These are phyloP conservation scores for Lachnellula subtilissima DNA, from an alignment of 2,329 filamentous ascomycete genomes.

Conservation along the genomic window DNA sequence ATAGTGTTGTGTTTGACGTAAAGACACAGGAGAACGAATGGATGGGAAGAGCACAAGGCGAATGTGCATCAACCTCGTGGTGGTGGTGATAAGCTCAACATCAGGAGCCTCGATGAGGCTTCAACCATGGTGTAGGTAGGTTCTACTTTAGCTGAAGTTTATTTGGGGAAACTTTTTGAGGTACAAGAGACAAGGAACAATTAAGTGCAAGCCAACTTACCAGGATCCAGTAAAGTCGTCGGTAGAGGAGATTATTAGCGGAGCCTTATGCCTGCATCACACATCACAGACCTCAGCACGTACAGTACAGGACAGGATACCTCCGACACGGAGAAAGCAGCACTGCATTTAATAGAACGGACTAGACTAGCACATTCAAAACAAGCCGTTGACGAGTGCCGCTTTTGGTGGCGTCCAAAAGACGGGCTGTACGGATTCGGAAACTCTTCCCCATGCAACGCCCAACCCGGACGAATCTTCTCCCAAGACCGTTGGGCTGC, in stretches of 20 bases:
- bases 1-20: background rate
- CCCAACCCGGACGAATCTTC: no score
- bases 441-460: background rate
- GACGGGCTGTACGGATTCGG: background rate
- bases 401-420: background rate
- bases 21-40: background rate
- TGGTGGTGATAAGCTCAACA: background rate
- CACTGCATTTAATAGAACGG: background rate
- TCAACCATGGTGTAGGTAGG: no score
- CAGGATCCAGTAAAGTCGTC: background rate
- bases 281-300: background rate
- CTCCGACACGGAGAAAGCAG: background rate
- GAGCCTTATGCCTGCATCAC: background rate
- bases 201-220: no score
- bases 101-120: no score
- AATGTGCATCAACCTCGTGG: background rate
- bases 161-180: background rate
- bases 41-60: background rate
- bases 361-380: background rate
- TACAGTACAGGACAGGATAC: background rate
- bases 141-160: background rate
- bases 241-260: background rate
- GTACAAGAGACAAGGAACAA: background rate
- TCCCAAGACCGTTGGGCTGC: no score
- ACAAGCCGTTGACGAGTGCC: background rate